Evolutionary conservation across 176 grass and related monocot genomes (phyloP).

Genomic region (Zea mays): DNA sequence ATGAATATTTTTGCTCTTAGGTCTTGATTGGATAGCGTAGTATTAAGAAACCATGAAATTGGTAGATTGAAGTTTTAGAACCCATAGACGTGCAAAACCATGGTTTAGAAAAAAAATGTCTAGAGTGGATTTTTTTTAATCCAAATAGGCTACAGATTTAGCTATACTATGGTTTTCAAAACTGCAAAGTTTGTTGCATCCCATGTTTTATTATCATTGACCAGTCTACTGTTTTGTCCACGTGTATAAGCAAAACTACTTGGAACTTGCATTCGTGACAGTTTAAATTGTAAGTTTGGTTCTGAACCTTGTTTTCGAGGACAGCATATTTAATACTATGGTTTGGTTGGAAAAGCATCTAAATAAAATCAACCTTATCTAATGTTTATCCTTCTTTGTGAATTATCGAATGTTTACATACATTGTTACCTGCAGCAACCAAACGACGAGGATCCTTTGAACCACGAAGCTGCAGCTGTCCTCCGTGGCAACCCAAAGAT

Average conservation of each 20-base stretch:
- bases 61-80: neutral
- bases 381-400: neutral
- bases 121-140: neutral
- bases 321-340: neutral
- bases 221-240: neutral
- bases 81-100: neutral
- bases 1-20: neutral
- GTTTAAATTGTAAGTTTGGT: neutral
- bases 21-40: neutral
- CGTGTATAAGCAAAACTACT: neutral
- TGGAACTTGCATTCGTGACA: neutral
- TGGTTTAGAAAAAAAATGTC: neutral
- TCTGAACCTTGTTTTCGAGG: neutral
- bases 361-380: neutral
- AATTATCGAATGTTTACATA: conserved; percentile 1
- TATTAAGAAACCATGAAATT: neutral
- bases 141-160: neutral
- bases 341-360: conserved; percentile 21
- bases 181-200: neutral
- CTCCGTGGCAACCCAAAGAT: conserved; percentile 69
- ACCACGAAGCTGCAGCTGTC: conserved; percentile 68
- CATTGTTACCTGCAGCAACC: conserved; percentile 58
- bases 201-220: neutral
- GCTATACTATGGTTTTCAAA: neutral
- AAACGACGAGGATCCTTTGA: conserved; percentile 78